A percentile compares a stretch with the other conserved stretches of the same genome.
Conservation (phyloP, 768 basidiomycete species). For the Tricholoma hemisulphureum region DNA sequence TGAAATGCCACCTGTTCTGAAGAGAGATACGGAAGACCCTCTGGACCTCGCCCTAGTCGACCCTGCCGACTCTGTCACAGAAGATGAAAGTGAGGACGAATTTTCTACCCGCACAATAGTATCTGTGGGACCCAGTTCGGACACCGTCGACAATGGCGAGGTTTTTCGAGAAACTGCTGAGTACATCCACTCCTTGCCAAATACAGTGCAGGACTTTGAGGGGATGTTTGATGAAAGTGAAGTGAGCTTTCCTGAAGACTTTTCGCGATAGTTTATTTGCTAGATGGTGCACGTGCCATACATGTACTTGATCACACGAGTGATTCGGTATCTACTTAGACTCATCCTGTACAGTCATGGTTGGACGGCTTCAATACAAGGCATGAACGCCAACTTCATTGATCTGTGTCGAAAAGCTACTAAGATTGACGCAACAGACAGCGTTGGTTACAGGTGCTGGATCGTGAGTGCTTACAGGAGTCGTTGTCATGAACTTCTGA, state of each 20-base stretch:
- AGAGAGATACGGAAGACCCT: slow-evolving; percentile 6
- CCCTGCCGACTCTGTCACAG: slow-evolving; percentile 33
- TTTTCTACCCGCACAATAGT: slow-evolving; percentile 8
- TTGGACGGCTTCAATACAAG: slow-evolving; percentile 68
- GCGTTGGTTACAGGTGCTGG: slow-evolving; percentile 87
- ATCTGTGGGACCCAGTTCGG: too few relatives aligned
- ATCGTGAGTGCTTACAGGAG: slow-evolving; percentile 61
- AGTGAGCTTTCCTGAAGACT: slow-evolving; percentile 42
- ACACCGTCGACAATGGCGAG: too few relatives aligned
- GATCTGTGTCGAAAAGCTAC: not conserved
- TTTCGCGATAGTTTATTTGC: slow-evolving; percentile 24
- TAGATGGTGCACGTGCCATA: not conserved
- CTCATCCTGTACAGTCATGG: slow-evolving; percentile 38
- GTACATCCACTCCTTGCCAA: slow-evolving; percentile 31
- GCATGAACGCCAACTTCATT: slow-evolving; percentile 29
- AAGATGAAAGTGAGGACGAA: slow-evolving; percentile 38
- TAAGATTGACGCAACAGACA: slow-evolving; percentile 38
- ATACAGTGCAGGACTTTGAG: slow-evolving; percentile 40
- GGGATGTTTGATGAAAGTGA: slow-evolving; percentile 42
- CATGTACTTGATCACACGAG: slow-evolving; percentile 1
- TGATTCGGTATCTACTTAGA: not conserved
- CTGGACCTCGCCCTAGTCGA: slow-evolving; percentile 5
- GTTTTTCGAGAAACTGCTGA: slow-evolving; percentile 1
- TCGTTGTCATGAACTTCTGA: slow-evolving; percentile 5
- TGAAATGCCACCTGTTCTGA: slow-evolving; percentile 19